Conservation (phyloP, 2,329 filamentous ascomycete genomes). For the Calonectria montana region DNA sequence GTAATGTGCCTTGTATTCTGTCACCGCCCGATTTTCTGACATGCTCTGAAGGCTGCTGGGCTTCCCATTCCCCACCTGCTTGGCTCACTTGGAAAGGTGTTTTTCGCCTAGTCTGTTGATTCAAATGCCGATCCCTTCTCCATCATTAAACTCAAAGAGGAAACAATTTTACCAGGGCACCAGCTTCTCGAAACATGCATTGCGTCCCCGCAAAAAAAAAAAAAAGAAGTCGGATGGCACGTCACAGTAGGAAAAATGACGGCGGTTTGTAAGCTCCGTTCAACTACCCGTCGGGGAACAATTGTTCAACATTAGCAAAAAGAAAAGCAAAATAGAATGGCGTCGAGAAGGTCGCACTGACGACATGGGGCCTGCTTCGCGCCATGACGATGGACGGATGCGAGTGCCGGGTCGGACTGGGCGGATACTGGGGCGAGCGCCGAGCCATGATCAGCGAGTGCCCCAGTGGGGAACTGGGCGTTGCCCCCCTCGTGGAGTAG, state of each 20-base stretch:
- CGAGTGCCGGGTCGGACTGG: background rate
- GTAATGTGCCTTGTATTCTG: too few species aligned
- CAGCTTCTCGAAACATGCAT: background rate
- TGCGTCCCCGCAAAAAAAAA: background rate
- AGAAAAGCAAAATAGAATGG: background rate
- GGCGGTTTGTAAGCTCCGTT: too few species aligned
- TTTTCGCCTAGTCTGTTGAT: background rate
- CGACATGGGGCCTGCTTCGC: background rate
- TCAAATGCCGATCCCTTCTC: background rate
- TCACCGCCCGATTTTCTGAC: background rate
- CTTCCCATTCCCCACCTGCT: background rate
- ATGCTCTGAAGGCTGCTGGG: background rate
- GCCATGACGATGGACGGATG: background rate
- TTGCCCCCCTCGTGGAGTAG: background rate
- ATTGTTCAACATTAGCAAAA: background rate
- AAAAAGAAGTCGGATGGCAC: background rate
- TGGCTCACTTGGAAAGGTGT: background rate
- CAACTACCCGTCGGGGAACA: too few species aligned
- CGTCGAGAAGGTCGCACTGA: background rate
- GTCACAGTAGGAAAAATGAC: background rate
- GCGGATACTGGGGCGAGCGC: background rate
- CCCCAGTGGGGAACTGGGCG: background rate
- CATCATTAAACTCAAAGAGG: conserved; percentile 5
- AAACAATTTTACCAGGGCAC: background rate
- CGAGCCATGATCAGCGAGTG: background rate